These are phyloP conservation scores for Ogataea methylovora DNA, from an alignment of 805 yeast genomes.

Conservation along the genomic window DNA sequence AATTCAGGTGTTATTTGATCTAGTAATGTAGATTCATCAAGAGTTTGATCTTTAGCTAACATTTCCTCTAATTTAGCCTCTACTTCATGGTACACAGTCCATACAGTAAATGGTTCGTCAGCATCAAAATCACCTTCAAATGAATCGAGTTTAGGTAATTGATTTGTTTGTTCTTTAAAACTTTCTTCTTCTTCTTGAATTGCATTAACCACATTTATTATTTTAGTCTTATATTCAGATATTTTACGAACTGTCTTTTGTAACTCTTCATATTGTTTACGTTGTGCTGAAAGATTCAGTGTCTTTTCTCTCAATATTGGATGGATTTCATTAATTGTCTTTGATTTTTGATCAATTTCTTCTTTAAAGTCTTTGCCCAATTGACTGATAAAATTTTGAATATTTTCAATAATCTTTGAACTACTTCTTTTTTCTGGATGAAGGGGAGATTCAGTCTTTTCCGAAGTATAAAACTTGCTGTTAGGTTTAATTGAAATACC, in stretches of 20 bases:
- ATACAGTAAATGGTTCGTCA: conserved; percentile 83
- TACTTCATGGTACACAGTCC: conserved; percentile 50
- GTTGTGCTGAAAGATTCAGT: conserved; percentile 36
- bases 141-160: conserved; percentile 23
- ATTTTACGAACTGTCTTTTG: conserved; percentile 35
- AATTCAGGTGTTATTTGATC: conserved; percentile 1
- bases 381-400: conserved; percentile 41
- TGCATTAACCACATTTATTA: conserved; percentile 53
- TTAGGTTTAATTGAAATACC: conserved; percentile 46
- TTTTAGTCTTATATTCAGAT: conserved; percentile 45
- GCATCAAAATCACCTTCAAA: conserved; percentile 52
- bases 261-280: conserved; percentile 45
- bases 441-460: not conserved
- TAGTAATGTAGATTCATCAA: conserved; percentile 1
- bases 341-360: conserved; percentile 48
- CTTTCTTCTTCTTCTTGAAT: conserved; percentile 54
- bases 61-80: conserved; percentile 28
- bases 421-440: conserved; percentile 16
- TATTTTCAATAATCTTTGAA: conserved; percentile 39
- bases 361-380: conserved; percentile 53
- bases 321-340: conserved; percentile 44
- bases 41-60: conserved; percentile 1
- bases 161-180: conserved; percentile 35
- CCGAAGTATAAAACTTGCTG: not conserved
- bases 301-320: conserved; percentile 52